Base-by-base conservation (phyloP, 1,284 basidiomycete genomes). In the Melampsora allii-populina region DNA sequence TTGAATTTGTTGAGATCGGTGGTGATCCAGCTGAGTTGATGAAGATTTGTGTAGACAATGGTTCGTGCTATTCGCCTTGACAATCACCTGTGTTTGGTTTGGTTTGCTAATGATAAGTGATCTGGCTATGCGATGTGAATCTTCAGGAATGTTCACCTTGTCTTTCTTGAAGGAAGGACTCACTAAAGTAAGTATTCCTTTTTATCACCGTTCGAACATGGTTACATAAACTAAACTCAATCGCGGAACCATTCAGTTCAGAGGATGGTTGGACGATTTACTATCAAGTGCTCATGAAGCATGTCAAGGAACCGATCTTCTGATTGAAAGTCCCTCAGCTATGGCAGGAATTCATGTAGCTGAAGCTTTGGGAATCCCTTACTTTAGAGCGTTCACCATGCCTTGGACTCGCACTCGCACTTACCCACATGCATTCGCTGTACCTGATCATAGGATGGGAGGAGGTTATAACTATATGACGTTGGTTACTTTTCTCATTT, bases 321-420 rank as follows among this genome's bases (percentile, higher is more conserved):
- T 98, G 65, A 86, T 98, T 68, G 95, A 98, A 83, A 92, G 91
- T 79, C 95, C 95, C 0, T 94, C 91, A 80, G 93, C 95, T 5
- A 98, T 98, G 90, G 93, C 89, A n/a, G 95, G 95, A n/a, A 91
- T 91, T 76, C 95, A 98, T 79, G 93, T 98, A 67, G 95, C 95
- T 19, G 95, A 98, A 81, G 93, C 92, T 0, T 84, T 98, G 19
- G 85, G 85, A 39, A 92, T 98, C 67, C 95, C 95, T 2, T 98
- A 95, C 82, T 98, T 90, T 83, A 86, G 92, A 78, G 91, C 91
- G 2, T 93, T 94, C 80, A 93, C 89, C 24, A 91, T 91, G 89
- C 89, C 88, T 9, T 86, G 85, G 85, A 85, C 85, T 1, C 79
- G 88, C 73, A 91, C 82, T 24, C 88, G 93, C 79, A 93, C 91